Percentiles rank a stretch among this genome's conserved stretches.
phyloP scores from a whole-genome alignment of 1,284 basidiomycete species.

The Ganoderma leucocontextum region DNA sequence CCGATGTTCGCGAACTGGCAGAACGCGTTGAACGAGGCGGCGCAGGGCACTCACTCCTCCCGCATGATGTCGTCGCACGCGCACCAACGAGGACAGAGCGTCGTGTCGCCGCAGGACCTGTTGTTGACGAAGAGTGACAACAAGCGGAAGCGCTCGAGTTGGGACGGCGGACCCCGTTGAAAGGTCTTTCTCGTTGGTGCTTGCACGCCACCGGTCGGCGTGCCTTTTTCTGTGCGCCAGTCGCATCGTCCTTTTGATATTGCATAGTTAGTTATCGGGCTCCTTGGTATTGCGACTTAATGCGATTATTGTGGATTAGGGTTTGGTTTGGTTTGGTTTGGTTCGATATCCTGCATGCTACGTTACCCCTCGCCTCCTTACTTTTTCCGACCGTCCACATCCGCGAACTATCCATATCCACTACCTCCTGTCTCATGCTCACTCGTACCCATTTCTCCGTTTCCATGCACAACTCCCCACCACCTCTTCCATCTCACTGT shows the following conservation, averaged over 20 bases:
- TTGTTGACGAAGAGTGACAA: slow-evolving; percentile 62
- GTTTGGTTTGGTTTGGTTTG: slow-evolving; percentile 6
- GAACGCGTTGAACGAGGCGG: slow-evolving; percentile 31
- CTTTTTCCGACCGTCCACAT: neutral
- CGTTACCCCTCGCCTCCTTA: slow-evolving; percentile 7
- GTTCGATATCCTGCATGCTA: slow-evolving; percentile 8
- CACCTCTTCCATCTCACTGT: neutral
- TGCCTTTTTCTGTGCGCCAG: slow-evolving; percentile 1
- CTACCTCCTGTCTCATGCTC: neutral
- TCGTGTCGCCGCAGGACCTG: slow-evolving; percentile 74
- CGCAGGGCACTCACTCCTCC: slow-evolving; percentile 35
- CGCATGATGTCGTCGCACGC: slow-evolving; percentile 42
- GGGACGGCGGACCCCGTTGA: slow-evolving; percentile 65
- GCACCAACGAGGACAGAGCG: slow-evolving; percentile 73
- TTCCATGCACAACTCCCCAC: neutral
- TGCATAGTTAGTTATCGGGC: slow-evolving; percentile 6
- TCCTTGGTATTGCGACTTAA: neutral
- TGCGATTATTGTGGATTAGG: slow-evolving; percentile 4
- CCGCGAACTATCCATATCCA: neutral
- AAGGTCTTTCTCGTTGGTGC: neutral
- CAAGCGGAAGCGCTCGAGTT: slow-evolving; percentile 79
- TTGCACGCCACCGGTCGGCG: neutral
- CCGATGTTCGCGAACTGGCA: slow-evolving; percentile 35
- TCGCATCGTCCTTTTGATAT: neutral
- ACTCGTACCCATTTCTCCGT: neutral